Evolutionary conservation across 768 basidiomycete genomes (phyloP).

Genomic region (Lactarius trivialis): DNA sequence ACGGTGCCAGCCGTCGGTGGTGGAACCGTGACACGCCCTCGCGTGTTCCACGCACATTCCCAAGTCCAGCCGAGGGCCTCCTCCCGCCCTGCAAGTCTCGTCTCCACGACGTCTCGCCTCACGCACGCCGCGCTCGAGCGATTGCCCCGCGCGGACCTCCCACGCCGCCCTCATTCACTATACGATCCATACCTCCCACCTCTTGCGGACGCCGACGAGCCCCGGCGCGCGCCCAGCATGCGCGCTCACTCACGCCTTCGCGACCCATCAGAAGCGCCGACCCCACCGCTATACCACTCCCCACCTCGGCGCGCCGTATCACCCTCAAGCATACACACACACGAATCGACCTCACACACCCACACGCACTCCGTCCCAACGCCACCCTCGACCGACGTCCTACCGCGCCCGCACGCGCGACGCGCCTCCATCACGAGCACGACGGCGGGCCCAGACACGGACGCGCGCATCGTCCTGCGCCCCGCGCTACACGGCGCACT

Average conservation of each 20-base stretch:
- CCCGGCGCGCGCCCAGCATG: slow-evolving; percentile 6
- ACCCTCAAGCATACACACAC: slow-evolving; percentile 47
- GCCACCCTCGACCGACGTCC: slow-evolving; percentile 36
- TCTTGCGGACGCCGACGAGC: background rate
- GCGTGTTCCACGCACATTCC: slow-evolving; percentile 81
- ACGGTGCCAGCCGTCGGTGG: slow-evolving; percentile 90
- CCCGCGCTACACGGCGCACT: slow-evolving; percentile 66
- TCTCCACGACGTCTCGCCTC: slow-evolving; percentile 18
- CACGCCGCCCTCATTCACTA: slow-evolving; percentile 16
- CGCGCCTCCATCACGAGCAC: slow-evolving; percentile 34
- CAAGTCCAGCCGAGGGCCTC: slow-evolving; percentile 46
- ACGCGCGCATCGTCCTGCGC: slow-evolving; percentile 47
- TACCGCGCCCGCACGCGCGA: slow-evolving; percentile 24
- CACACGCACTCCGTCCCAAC: slow-evolving; percentile 41
- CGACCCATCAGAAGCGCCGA: slow-evolving; percentile 24
- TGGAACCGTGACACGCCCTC: slow-evolving; percentile 77
- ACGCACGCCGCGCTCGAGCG: slow-evolving; percentile 5
- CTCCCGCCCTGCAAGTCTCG: slow-evolving; percentile 27
- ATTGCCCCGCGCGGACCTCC: slow-evolving; percentile 7
- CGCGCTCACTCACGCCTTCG: slow-evolving; percentile 19
- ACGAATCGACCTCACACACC: slow-evolving; percentile 43
- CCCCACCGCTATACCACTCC: slow-evolving; percentile 27
- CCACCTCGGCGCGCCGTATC: slow-evolving; percentile 36
- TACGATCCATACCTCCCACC: slow-evolving; percentile 15
- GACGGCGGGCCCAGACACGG: slow-evolving; percentile 32